Percentiles rank a stretch among this genome's conserved stretches.
Conservation (phyloP, 768 basidiomycete genomes). For the Saitozyma podzolica region DNA sequence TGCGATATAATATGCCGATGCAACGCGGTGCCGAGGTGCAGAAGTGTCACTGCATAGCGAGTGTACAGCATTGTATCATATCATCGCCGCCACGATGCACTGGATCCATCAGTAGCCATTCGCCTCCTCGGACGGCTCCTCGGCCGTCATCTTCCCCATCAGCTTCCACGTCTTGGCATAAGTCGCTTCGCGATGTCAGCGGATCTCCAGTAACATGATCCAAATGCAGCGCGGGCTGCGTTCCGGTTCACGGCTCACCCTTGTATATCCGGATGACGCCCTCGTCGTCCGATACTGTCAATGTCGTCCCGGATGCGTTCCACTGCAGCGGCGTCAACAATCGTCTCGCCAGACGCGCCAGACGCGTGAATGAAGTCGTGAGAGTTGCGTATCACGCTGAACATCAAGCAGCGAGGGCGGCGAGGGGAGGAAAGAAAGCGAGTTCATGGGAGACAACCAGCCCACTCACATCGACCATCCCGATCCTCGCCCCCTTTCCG, state of each 20-base stretch:
- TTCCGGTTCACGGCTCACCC: slow-evolving; percentile 54
- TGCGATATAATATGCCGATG: too few species aligned
- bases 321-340: slow-evolving; percentile 31
- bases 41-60: too few species aligned
- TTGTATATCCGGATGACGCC: slow-evolving; percentile 63
- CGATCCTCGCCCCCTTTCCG: slow-evolving; percentile 61
- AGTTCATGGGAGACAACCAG: background rate
- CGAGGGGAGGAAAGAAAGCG: too few species aligned
- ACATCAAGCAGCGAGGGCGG: too few species aligned
- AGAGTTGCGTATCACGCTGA: too few species aligned
- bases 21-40: too few species aligned
- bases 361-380: too few species aligned
- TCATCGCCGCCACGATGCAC: background rate
- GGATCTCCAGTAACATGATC: too few species aligned
- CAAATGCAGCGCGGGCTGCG: too few species aligned
- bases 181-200: slow-evolving; percentile 37
- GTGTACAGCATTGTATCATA: too few species aligned
- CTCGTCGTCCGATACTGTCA: slow-evolving; percentile 68
- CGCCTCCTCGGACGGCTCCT: slow-evolving; percentile 35
- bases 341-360: background rate
- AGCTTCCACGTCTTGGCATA: slow-evolving; percentile 50
- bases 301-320: slow-evolving; percentile 51
- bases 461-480: slow-evolving; percentile 90
- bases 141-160: slow-evolving; percentile 48
- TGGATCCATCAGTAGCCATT: slow-evolving; percentile 8